Base-by-base conservation (phyloP, 345 rosid genomes). In the Brassica cretica region DNA sequence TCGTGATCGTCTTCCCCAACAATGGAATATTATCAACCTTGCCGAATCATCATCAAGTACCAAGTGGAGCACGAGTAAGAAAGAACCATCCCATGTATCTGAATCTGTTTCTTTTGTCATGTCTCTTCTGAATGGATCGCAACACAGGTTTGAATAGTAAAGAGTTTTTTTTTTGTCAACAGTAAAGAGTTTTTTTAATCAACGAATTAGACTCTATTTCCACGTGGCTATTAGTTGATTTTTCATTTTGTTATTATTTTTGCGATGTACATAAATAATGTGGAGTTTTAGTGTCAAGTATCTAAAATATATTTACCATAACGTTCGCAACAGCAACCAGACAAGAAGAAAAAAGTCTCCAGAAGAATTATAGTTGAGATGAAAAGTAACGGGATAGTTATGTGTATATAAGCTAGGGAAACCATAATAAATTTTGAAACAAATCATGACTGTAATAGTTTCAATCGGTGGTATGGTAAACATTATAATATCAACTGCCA, bases 21-120 rank as follows among this genome's bases (percentile, higher is more conserved):
- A 72, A 73, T 79, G 78, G 82, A 79, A 79, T 68, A 19, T 32
- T 63, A 79, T 79, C 78, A 6, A 21, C 49, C 78, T 10, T 27
- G 4, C 29, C 75, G 15, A 68, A 68, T 74, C n/a, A 68, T 74
- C n/a, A 11, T 5, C n/a, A 0, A 1, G 8, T 2, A 60, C 75
- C 82, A 69, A 41, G 78, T 79, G 82, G 66, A n/a, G 61, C 66
- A 39, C 61, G 78, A 19, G 27, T 25, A 14, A 53, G 75, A 63
- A 65, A 63, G 75, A 62, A 49, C 78, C 60, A 12, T 68, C 71
- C 78, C 65, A 8, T 73, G 75, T 63, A 73, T 74, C 75, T 68
- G 66, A 61, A 32, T 68, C 66, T 79, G 75, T 55, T 9, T 68
- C 68, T 10, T 19, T 6, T 6, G 64, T 67, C 15, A 3, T 59